phyloP scores from a whole-genome alignment of 768 basidiomycete species.

The Tremella mesenterica region DNA sequence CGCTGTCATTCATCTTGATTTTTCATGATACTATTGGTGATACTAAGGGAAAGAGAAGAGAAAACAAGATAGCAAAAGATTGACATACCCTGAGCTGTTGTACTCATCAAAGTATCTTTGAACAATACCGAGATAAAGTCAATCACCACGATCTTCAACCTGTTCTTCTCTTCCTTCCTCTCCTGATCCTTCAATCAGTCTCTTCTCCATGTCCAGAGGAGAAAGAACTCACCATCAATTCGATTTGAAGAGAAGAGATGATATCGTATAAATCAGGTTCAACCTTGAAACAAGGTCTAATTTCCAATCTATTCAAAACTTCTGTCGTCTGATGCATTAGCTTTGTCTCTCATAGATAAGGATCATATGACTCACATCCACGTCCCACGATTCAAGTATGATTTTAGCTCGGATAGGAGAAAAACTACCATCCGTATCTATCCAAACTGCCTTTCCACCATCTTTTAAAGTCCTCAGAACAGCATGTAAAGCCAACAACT shows the following conservation, averaged over 20 bases:
- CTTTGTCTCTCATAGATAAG: background rate
- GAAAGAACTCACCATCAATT: conserved; percentile 13
- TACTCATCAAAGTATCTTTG: conserved; percentile 31
- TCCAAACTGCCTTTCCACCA: conserved; percentile 27
- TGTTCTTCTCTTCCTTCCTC: background rate
- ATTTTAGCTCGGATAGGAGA: conserved; percentile 23
- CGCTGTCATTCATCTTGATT: no score
- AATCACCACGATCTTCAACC: conserved; percentile 29
- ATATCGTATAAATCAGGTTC: conserved; percentile 30
- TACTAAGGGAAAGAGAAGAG: no score
- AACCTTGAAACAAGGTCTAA: conserved; percentile 25
- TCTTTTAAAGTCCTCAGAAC: conserved; percentile 24
- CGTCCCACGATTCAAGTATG: conserved; percentile 19
- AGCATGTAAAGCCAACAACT: conserved; percentile 39
- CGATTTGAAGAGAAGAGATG: conserved; percentile 15
- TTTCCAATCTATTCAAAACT: conserved; percentile 19
- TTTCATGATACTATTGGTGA: no score
- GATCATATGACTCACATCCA: conserved; percentile 16
- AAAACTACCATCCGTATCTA: conserved; percentile 40
- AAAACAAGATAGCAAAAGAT: background rate
- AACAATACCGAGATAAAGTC: conserved; percentile 32
- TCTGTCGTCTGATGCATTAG: conserved; percentile 11
- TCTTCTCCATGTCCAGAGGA: background rate
- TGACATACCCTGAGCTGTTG: conserved; percentile 30
- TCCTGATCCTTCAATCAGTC: background rate